Evolutionary conservation across 169 alveolate genomes (phyloP), one percentile per base, ranked within the genome.

Genomic region (Plasmodium relictum): DNA sequence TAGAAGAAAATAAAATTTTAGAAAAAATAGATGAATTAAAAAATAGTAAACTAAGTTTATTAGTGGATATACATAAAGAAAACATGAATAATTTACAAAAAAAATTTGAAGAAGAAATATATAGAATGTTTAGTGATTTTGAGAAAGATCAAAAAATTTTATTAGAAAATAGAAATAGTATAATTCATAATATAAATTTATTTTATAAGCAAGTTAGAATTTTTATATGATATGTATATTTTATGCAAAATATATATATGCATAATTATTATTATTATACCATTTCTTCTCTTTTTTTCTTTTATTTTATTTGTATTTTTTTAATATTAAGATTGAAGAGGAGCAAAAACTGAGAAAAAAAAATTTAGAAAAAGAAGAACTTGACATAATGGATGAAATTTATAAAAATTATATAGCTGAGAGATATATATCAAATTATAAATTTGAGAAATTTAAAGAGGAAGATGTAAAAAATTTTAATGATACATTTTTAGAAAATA

Each of bases 321-420:
- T 56, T 56, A 14, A n/a, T 56, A 1, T n/a, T 18, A 2, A 74
- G 88, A 20, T 74, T 10, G 88, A 74, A 62, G 58, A 62, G n/a
- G 45, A 54, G 8, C 16, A 63, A 52, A 22, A 62, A 22, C 9
- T 6, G 8, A 74, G 73, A 4, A 62, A 74, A 66, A 31, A 6
- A 18, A 66, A 61, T 31, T 37, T 74, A 39, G 58, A 74, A 44
- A 74, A 62, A 54, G 88, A 62, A 22, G 88, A 74, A 9, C 39
- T 42, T 16, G 69, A 62, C 18, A 24, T 63, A 22, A 62, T 74
- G 88, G 66, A 74, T 66, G 88, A 74, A 62, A 61, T 74, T 16
- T 62, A 62, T 41, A 74, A 74, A 74, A 74, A 62, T 44, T 44
- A 74, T 24, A 74, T 74, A n/a, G 88, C 88, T 14, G 88, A 74